Base-by-base conservation (phyloP, 2,329 filamentous ascomycete genomes). In the Ophiobolus disseminans region DNA sequence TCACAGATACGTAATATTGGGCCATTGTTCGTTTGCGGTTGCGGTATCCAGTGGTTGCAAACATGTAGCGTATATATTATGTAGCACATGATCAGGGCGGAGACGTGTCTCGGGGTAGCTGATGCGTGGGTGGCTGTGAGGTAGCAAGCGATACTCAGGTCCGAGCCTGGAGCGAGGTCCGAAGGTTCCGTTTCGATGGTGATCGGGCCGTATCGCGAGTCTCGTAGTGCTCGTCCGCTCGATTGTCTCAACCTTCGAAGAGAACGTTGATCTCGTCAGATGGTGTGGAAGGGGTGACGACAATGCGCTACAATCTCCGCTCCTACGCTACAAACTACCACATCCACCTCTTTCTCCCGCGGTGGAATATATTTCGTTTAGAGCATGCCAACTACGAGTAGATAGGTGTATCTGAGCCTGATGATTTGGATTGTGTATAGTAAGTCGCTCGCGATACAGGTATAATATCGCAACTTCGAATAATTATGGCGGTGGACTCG, bases 31-130 rank as follows among this genome's bases (percentile, higher is more conserved):
- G 55, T 58, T 38, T 62, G 53, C 2, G 65, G 65, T 32, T 68
- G 65, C 16, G 65, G 57, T 10, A 69, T 55, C 68, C 68, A 70
- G 53, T 69, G 65, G 34, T 61, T 58, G 50, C 68, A 70, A 35
- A 57, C 47, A 44, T 69, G 61, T 37, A 70, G 52, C 17, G 65
- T 69, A 48, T 70, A 70, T 13, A 63, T 49, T 10, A 70, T 66
- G 40, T 58, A 62, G 50, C 68, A 70, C 68, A 70, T 69, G 5
- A 40, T 62, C 41, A 21, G 23, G 14, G 36, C n/a, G 14, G 14
- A 6, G 5, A 10, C 10, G 23, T 11, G 44, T 17, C 22, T 17
- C 16, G 17, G 10, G 16, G 39, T 21, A 20, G 16, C n/a, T 21
- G 25, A 20, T 30, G 13, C 20, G 2, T 5, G 7, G n/a, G 19